These are phyloP conservation scores for Pseudonitzschia delicatissima DNA, from an alignment of 108 stramenopile species.

Conservation along the genomic window DNA sequence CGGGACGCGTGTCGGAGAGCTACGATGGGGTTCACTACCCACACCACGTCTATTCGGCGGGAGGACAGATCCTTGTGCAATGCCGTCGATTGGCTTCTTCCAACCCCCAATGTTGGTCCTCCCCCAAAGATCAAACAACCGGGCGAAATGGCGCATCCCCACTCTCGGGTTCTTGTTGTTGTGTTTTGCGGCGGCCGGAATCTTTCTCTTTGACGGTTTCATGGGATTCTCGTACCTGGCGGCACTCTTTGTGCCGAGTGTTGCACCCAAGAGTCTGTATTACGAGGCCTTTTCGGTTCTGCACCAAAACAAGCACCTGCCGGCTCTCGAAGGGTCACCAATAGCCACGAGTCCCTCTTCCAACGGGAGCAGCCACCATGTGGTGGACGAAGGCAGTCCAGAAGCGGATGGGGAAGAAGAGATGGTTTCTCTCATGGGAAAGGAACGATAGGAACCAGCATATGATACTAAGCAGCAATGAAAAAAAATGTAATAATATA, in stretches of 20 bases:
- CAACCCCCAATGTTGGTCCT: conserved; percentile 8
- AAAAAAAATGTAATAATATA: too few relatives aligned
- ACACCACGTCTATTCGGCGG: conserved; percentile 71
- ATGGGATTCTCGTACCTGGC: conserved; percentile 82
- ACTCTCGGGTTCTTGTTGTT: conserved; percentile 64
- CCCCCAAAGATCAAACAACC: conserved; percentile 31
- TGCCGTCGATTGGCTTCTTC: conserved; percentile 81
- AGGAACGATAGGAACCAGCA: conserved; percentile 17
- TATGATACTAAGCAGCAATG: too few relatives aligned
- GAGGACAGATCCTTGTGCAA: conserved; percentile 82
- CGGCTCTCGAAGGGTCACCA: conserved; percentile 15
- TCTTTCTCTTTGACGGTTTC: conserved; percentile 76
- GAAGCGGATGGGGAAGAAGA: conserved; percentile 12
- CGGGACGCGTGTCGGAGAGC: conserved; percentile 59
- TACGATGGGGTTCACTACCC: conserved; percentile 92
- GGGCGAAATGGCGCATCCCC: conserved; percentile 76
- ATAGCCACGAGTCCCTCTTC: not conserved
- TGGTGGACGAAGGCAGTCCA: not conserved
- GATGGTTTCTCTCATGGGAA: conserved; percentile 8
- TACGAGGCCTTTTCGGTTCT: conserved; percentile 61
- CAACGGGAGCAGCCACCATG: too few relatives aligned
- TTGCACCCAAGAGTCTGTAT: conserved; percentile 50
- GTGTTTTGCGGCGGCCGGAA: conserved; percentile 49
- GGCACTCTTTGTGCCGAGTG: conserved; percentile 60
- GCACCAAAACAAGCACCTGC: conserved; percentile 40